phyloP scores from a whole-genome alignment of 192 early-diverging fungal genomes.

The Coemansia sp. region DNA sequence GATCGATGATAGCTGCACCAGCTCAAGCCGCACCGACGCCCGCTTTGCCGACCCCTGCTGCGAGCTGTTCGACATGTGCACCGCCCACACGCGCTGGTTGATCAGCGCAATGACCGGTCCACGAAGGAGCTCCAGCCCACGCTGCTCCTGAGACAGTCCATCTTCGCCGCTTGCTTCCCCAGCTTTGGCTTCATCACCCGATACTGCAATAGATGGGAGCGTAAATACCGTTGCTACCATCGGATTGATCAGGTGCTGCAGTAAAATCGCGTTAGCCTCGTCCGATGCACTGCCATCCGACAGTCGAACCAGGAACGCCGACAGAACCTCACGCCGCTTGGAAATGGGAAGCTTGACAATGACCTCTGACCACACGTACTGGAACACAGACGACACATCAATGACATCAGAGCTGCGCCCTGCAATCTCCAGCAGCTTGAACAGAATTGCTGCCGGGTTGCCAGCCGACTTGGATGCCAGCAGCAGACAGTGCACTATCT shows the following conservation, averaged over 20 bases:
- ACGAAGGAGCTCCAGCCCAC: conserved; percentile 37
- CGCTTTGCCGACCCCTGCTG: conserved; percentile 36
- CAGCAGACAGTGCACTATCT: conserved; percentile 32
- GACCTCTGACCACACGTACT: conserved; percentile 39
- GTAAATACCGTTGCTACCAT: conserved; percentile 59
- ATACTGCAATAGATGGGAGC: conserved; percentile 61
- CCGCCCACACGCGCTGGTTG: conserved; percentile 46
- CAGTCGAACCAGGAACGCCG: conserved; percentile 71
- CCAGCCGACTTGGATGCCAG: conserved; percentile 29
- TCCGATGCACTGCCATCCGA: conserved; percentile 58
- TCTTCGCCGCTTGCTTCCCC: conserved; percentile 58
- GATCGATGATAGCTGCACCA: conserved; percentile 88
- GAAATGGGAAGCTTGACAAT: conserved; percentile 67
- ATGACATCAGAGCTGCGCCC: conserved; percentile 37
- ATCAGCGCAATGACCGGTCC: conserved; percentile 28
- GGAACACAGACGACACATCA: conserved; percentile 40
- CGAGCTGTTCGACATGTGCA: conserved; percentile 27
- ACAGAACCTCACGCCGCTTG: conserved; percentile 49
- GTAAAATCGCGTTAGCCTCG: conserved; percentile 66
- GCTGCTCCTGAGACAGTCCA: conserved; percentile 28
- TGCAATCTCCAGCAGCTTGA: conserved; percentile 35
- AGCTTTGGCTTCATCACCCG: conserved; percentile 5
- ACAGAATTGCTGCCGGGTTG: conserved; percentile 36
- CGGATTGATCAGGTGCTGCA: conserved; percentile 84
- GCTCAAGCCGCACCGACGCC: conserved; percentile 70